Evolutionary conservation across 2,329 filamentous ascomycete species (phyloP), one percentile per base, ranked within the genome.

Genomic region (Didymella pinodella): DNA sequence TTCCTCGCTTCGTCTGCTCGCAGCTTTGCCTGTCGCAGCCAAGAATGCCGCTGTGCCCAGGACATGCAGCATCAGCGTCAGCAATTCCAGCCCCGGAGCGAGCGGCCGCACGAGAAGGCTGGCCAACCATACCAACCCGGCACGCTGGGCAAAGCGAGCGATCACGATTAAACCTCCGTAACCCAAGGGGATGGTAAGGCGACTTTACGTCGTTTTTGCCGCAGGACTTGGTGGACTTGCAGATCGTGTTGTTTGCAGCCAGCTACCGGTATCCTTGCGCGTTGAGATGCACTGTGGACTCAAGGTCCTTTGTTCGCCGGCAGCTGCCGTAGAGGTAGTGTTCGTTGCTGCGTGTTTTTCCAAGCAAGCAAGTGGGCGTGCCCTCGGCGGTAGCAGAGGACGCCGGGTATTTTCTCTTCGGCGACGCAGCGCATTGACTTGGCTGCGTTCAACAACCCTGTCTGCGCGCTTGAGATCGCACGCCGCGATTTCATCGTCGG

Each of bases 61-160:
- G 34, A 20, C 18, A 20, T 20, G 36, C 36, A 11, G 36, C 36
- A n/a, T 40, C 36, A 40, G 36, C 36, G n/a, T 40, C 11, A 18
- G 11, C 8, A 40, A 40, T 40, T n/a, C 36, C 18, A 40, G 4
- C 36, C 36, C 20, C 36, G 36, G 36, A 20, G 36, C 36, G 14
- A 40, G 36, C 36, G 36, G 36, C 36, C n/a, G 36, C 36, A 40
- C 8, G 7, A 20, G 36, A 40, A 20, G 36, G 36, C 36, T 20
- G 18, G 20, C 43, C 18, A 32, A 31, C 49, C 41, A 22, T 14
- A 26, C 25, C 11, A 44, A 49, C 53, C 53, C 53, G 53, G 49
- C 53, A 40, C 29, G 25, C 32, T 45, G 53, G 53, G 53, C 45
- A 50, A 56, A 56, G 53, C 53, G 53, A 56, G 53, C 46, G 47